Evolutionary conservation across 1,284 basidiomycete species (phyloP), one percentile per base, ranked within the genome.

Genomic region (Ceratobasidium sp.): DNA sequence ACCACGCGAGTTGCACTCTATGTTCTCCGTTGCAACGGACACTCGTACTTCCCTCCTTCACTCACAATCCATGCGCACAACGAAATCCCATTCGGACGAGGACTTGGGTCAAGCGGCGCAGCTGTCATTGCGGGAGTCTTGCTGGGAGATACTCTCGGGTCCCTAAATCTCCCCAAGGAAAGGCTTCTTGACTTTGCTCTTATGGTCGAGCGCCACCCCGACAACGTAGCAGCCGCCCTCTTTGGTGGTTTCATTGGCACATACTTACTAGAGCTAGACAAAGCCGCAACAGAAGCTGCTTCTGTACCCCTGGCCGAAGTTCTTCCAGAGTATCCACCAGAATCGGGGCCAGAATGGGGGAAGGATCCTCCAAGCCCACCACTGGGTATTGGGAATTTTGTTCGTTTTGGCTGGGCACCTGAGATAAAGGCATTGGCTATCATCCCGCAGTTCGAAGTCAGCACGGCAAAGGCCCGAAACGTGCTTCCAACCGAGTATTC

Each of bases 121-220:
- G 97, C 97, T 13, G 97, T 99, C 73, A 91, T 99, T 74, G 96
- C 95, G 0, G 97, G 97, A 50, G 91, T 98, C 25, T 82, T 98
- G 41, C 85, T 99, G 53, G 97, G 90, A 44, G 86, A 95, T 77
- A 83, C 87, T 19, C 82, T 99, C 13, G 96, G 93, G 14, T 73
- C 85, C 56, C 83, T 99, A 70, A 76, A 82, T 25, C 85, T 99
- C 13, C 77, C 88, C 16, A 82, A 79, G 33, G 84, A 84, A 58
- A 86, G 97, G 29, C 82, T 97, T 74, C 85, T 99, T 69, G 97
- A 99, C 79, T 96, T 94, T 76, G 95, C 97, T 0, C 84, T 99
- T 69, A 99, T 99, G 97, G 95, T 99, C 74, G 97, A 99, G 79
- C 86, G 97, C 9, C 97, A 99, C 78, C 97, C 97, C 7, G 97